Base-by-base conservation (phyloP, 768 basidiomycete species). In the Infundibulicybe gibba region DNA sequence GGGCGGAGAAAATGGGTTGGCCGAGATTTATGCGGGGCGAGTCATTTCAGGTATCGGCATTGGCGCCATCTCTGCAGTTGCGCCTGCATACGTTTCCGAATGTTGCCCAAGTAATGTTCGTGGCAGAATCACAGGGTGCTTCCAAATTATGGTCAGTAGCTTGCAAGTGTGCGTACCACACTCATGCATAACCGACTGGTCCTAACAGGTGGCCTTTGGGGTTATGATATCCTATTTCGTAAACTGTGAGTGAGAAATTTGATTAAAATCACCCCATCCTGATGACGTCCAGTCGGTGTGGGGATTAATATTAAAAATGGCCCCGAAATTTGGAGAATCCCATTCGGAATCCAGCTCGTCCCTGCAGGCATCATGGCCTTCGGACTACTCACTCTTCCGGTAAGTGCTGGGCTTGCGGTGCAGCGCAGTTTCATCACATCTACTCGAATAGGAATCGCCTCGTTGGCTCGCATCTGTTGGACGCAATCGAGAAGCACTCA, bases 161-260 rank as follows among this genome's bases (percentile, higher is more conserved):
- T 1, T 11, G 8, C 12, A 42, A 9, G 30, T 19, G 3, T 41
- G 15, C 30, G 21, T 12, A 19, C 38, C n/a, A 32, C 9, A 10
- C 40, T 12, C 41, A 43, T 35, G 9, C 4, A 12, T 12, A 13
- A 11, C 19, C 38, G 45, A 21, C 35, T 21, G 14, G 13, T 5
- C 13, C 2, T 5, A 25, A 3, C 49, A 75, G 72, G 72, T 89
- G 16, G 87, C 89, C 17, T 70, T 80, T 42, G 91, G 90, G 44
- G 90, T 90, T 50, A 90, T 91, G 82, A 70, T 93, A 48, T 87
- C 85, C 0, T 90, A 90, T 63, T 90, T 87, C 61, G 73, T 89
- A 54, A 88, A 90, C 56, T 77, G 86, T 88, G 48, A 43, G 85
- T 68, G 20, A 3, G 33, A 13, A 3, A 8, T 5, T 40, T 34